Evolutionary conservation across 139 green algal genomes (phyloP), one percentile per base, ranked within the genome.

Genomic region (Gonium pectorale): DNA sequence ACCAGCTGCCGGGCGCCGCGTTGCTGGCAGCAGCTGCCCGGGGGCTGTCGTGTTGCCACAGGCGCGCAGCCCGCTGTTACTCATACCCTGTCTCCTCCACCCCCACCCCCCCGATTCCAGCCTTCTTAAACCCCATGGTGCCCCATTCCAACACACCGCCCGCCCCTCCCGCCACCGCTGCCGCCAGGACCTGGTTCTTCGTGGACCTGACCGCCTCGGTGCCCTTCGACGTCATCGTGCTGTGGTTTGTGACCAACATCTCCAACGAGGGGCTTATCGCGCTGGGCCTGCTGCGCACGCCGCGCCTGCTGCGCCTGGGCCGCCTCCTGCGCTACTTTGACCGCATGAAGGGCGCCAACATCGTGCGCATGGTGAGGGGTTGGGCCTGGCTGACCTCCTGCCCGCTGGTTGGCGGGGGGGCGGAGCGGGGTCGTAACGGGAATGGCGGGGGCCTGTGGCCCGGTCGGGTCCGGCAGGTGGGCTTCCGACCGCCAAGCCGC

Each of bases 281-380:
- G 27, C 72, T 91, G 59, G 69, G 68, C 19, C 66, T 92, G 78
- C 86, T 92, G 72, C 81, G 87, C 83, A 91, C 88, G n/a, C 89
- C 91, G 26, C 89, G 92, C 13, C 81, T 95, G 72, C 86, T 95
- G 43, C 86, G 92, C 35, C 83, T 95, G 43, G 89, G 88, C 21
- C 69, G 88, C 3, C 86, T 95, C 64, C 67, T 94, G 82, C 86
- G 90, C 40, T 91, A 94, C 85, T 86, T 95, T n/a, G 92, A 95
- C 62, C 87, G 89, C 29, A 90, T 95, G 78, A 90, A 89, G 77
- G 90, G 86, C n/a, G 91, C 90, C 60, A 93, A 93, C 80, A 83
- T 93, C 56, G 90, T 91, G 67, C 79, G 81, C 40, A 93, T 93
- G 33, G 75, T 93, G 60, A 49, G 75, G 63, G 41, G 24, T 13